Evolutionary conservation across 2,329 filamentous ascomycete genomes (phyloP).

Genomic region (Colletotrichum somersetense): DNA sequence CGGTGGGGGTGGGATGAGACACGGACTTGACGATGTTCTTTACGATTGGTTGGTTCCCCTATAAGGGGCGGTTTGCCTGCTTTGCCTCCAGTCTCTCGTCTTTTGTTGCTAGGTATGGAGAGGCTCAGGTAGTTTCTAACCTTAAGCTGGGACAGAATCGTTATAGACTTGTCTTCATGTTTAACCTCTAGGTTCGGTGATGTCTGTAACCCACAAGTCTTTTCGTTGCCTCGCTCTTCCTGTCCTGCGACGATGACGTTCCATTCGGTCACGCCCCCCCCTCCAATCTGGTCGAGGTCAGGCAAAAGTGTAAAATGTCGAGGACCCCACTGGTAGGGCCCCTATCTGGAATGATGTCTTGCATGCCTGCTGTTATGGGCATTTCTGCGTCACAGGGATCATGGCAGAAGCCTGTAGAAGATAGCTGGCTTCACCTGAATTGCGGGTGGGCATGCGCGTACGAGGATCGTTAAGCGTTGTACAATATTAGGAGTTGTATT

Average conservation of each 20-base stretch:
- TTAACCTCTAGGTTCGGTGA: not conserved
- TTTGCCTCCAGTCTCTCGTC: slow-evolving; percentile 22
- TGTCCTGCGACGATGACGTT: slow-evolving; percentile 6
- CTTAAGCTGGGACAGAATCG: slow-evolving; percentile 36
- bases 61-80: slow-evolving; percentile 27
- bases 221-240: not conserved
- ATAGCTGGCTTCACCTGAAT: slow-evolving; percentile 26
- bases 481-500: not conserved
- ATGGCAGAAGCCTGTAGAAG: slow-evolving; percentile 19
- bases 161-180: slow-evolving; percentile 37
- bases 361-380: slow-evolving; percentile 6
- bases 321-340: not conserved
- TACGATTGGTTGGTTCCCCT: slow-evolving; percentile 28
- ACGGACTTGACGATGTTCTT: slow-evolving; percentile 23
- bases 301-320: slow-evolving; percentile 1
- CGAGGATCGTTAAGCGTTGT: slow-evolving; percentile 1
- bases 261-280: not conserved
- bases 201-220: not conserved
- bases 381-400: slow-evolving; percentile 32
- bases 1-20: slow-evolving; percentile 24
- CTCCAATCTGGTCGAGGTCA: not conserved
- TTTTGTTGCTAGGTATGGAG: slow-evolving; percentile 33
- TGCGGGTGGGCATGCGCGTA: slow-evolving; percentile 10
- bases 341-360: not conserved
- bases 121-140: slow-evolving; percentile 31